Evolutionary conservation across 192 early-diverging fungal species (phyloP).

Genomic region (Jimgerdemannia lactiflua): DNA sequence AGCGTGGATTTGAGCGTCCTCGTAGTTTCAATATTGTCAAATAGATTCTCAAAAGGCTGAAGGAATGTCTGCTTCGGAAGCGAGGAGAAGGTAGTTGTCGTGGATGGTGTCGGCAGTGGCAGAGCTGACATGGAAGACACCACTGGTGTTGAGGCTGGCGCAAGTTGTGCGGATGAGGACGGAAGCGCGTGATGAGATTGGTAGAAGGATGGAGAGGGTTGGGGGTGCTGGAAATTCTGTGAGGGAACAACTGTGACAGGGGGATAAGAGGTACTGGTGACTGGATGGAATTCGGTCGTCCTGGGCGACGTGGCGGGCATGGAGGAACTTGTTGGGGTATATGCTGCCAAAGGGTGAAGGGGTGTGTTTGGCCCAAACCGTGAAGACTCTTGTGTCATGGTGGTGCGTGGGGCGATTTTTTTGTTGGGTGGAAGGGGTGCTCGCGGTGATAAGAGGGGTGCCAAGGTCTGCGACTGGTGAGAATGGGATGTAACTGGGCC

Average conservation of each 20-base stretch:
- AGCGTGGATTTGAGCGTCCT: constrained; percentile 60
- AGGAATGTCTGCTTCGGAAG: constrained; percentile 51
- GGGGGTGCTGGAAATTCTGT: constrained; percentile 15
- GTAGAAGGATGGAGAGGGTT: background rate
- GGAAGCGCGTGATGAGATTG: background rate
- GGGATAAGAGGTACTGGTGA: background rate
- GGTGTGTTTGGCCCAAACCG: constrained; percentile 4
- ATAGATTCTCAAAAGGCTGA: constrained; percentile 50
- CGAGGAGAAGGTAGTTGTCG: constrained; percentile 38
- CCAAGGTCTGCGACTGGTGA: constrained; percentile 17
- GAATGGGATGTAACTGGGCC: constrained; percentile 10
- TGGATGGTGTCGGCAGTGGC: constrained; percentile 51
- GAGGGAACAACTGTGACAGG: constrained; percentile 30
- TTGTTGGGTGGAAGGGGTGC: constrained; percentile 12
- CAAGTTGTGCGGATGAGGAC: constrained; percentile 2
- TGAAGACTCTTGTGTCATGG: background rate
- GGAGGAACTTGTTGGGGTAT: constrained; percentile 7
- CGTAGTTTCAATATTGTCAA: constrained; percentile 59
- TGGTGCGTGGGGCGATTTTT: background rate
- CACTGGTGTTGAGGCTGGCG: constrained; percentile 25
- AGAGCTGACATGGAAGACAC: constrained; percentile 27
- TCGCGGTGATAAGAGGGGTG: constrained; percentile 30
- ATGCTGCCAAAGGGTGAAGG: background rate
- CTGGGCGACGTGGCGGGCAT: constrained; percentile 10
- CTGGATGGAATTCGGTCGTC: constrained; percentile 17